A percentile compares a stretch with the other conserved stretches of the same genome.
phyloP scores from a whole-genome alignment of 2,329 filamentous ascomycete genomes.

The Chrysoporthe puriensis region DNA sequence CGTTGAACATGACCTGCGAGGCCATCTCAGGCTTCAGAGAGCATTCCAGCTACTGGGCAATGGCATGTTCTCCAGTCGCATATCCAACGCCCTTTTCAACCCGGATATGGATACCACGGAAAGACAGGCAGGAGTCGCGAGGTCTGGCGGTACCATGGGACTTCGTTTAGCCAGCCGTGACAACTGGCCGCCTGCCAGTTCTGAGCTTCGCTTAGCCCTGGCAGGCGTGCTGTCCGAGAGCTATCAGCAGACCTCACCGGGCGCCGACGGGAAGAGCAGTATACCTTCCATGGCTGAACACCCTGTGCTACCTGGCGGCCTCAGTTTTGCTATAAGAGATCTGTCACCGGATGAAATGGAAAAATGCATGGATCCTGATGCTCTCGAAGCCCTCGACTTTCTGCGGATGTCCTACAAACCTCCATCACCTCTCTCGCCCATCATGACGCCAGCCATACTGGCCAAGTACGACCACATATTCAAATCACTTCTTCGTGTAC shows the following conservation, averaged over 20 bases:
- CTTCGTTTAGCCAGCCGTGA: constrained; percentile 79
- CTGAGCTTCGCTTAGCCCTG: constrained; percentile 85
- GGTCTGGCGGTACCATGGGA: constrained; percentile 75
- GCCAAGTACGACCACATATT: constrained; percentile 87
- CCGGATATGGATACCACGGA: constrained; percentile 81
- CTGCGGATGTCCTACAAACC: constrained; percentile 83
- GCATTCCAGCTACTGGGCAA: constrained; percentile 85
- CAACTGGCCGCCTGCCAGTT: constrained; percentile 92
- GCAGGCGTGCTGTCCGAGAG: constrained; percentile 84
- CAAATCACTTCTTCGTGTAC: constrained; percentile 73
- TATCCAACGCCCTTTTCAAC: constrained; percentile 84
- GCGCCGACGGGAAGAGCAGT: constrained; percentile 16
- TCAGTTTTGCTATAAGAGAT: constrained; percentile 85
- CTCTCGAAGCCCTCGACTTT: constrained; percentile 90
- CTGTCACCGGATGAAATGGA: constrained; percentile 78
- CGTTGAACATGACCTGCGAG: constrained; percentile 68
- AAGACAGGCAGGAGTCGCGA: constrained; percentile 68
- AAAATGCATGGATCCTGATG: constrained; percentile 79
- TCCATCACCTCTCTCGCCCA: constrained; percentile 68
- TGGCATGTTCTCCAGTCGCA: constrained; percentile 77
- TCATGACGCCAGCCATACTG: constrained; percentile 73
- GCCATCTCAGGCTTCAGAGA: constrained; percentile 75
- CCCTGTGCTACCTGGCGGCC: constrained; percentile 63
- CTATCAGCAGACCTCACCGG: constrained; percentile 47
- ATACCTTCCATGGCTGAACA: constrained; percentile 37